Conservation (phyloP, 768 basidiomycete species). For the Xanthoconium stramineum region DNA sequence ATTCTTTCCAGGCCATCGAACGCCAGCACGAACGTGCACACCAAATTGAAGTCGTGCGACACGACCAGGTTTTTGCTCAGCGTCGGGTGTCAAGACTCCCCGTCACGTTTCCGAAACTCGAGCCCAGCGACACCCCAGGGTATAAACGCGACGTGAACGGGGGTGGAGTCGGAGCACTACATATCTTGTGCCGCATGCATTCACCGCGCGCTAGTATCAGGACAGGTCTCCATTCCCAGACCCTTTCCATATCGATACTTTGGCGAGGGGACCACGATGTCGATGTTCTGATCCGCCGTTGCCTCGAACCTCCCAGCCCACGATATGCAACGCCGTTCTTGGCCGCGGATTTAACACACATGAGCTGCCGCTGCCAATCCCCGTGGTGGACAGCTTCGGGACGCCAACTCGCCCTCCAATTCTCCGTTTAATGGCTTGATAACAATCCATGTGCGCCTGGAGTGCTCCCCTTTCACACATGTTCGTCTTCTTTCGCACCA, state of each 20-base stretch:
- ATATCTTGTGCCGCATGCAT: too few species aligned
- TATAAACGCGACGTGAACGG: not conserved
- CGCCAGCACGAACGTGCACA: too few species aligned
- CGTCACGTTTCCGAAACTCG: not conserved
- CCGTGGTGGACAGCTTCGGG: not conserved
- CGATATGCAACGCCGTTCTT: not conserved
- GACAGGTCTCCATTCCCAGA: too few species aligned
- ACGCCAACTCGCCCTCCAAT: not conserved
- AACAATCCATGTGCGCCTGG: slow-evolving; percentile 1
- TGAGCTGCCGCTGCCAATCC: not conserved
- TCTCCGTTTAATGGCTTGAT: not conserved
- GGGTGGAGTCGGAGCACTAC: too few species aligned
- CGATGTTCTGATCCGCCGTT: not conserved
- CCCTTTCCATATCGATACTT: not conserved
- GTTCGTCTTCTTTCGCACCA: not conserved
- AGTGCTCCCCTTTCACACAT: not conserved
- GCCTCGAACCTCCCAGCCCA: not conserved
- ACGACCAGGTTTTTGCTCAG: not conserved
- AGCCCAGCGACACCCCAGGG: not conserved
- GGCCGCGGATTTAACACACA: not conserved
- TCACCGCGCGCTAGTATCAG: not conserved
- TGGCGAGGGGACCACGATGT: not conserved
- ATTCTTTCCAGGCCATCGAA: not conserved
- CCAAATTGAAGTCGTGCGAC: too few species aligned
- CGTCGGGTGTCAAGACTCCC: not conserved